A percentile compares a stretch with the other conserved stretches of the same genome.
These are phyloP conservation scores for Spathaspora hagerdaliae DNA, from an alignment of 805 yeast genomes.

Conservation along the genomic window DNA sequence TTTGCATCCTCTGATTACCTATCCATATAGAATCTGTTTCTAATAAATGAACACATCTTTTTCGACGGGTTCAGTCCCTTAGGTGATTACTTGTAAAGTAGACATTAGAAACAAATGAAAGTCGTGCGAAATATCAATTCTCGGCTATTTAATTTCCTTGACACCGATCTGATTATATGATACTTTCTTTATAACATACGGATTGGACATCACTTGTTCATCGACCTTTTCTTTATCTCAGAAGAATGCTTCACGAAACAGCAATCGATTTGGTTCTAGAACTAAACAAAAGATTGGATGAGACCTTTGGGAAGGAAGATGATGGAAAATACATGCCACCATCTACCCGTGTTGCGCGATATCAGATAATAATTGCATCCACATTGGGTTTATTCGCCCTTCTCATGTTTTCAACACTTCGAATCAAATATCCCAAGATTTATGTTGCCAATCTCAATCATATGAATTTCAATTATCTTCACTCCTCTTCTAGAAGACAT, in stretches of 20 bases:
- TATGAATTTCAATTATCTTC: conserved; percentile 36
- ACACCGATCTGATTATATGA: too few species aligned
- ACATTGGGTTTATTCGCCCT: conserved; percentile 68
- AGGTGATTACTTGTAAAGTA: too few species aligned
- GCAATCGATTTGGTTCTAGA: not conserved
- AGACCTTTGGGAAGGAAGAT: conserved; percentile 4
- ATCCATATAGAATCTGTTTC: too few species aligned
- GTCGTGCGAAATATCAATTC: too few species aligned
- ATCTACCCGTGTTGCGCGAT: conserved; percentile 57
- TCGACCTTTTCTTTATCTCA: too few species aligned
- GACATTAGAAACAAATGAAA: too few species aligned
- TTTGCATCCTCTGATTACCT: too few species aligned
- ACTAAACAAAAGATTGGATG: conserved; percentile 4
- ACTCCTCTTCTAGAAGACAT: conserved; percentile 41
- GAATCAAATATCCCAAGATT: conserved; percentile 73
- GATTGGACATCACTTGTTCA: too few species aligned
- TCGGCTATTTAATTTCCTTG: too few species aligned
- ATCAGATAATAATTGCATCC: conserved; percentile 71
- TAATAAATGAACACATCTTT: too few species aligned
- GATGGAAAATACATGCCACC: conserved; percentile 15
- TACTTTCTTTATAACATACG: too few species aligned
- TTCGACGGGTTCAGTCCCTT: too few species aligned
- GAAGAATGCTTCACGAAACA: not conserved
- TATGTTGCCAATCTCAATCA: conserved; percentile 75
- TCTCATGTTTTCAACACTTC: conserved; percentile 60